Evolutionary conservation across 371 early-diverging fungal species (phyloP).

Genomic region (Paramicrosporidium saccamoebae): DNA sequence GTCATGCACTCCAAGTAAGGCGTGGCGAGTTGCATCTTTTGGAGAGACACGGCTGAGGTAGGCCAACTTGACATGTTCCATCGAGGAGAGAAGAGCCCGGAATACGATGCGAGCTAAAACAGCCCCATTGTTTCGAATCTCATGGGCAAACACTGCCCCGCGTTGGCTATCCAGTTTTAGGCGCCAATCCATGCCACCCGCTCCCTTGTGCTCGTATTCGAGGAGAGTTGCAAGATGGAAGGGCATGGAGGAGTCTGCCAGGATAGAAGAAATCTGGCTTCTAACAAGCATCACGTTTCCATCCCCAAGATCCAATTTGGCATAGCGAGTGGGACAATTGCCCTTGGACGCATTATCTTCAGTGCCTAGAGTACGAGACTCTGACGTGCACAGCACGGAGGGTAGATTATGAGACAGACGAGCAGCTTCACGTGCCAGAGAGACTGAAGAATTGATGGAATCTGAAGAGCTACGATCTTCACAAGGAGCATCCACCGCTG

Average conservation of each 20-base stretch:
- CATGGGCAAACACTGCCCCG: conserved; percentile 82
- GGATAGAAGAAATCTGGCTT: too few relatives aligned
- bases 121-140: conserved; percentile 85
- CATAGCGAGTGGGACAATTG: too few relatives aligned
- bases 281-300: too few relatives aligned
- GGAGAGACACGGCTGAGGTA: conserved; percentile 37
- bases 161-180: conserved; percentile 73
- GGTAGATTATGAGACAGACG: too few relatives aligned
- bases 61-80: conserved; percentile 65
- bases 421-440: conserved; percentile 59
- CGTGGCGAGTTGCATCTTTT: conserved; percentile 45
- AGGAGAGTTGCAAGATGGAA: too few relatives aligned
- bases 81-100: conserved; percentile 54
- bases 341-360: too few relatives aligned
- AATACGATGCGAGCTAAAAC: conserved; percentile 79
- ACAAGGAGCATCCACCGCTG: conserved; percentile 55
- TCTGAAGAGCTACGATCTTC: too few relatives aligned
- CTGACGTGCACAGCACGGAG: too few relatives aligned
- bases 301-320: too few relatives aligned
- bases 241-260: too few relatives aligned
- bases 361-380: too few relatives aligned
- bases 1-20: conserved; percentile 39
- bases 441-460: conserved; percentile 58
- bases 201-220: too few relatives aligned
- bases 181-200: conserved; percentile 77